phyloP scores from a whole-genome alignment of 495 filamentous ascomycete genomes.

The Lindgomyces ingoldianus region DNA sequence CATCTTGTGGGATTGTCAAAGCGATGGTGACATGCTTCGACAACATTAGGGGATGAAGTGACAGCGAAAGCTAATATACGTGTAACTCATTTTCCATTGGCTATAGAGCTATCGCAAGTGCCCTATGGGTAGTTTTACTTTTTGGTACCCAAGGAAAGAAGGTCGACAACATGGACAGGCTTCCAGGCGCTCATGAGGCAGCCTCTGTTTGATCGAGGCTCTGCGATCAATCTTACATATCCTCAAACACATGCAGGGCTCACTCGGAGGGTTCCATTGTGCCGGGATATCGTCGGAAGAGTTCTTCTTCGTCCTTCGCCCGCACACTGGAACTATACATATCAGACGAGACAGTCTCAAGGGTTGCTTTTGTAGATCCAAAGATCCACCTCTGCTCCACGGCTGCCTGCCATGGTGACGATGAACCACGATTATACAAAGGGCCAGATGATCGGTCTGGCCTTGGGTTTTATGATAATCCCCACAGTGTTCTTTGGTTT shows the following conservation, averaged over 20 bases:
- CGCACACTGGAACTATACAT: background rate
- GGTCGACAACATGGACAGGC: background rate
- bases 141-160: background rate
- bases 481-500: constrained; percentile 3
- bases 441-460: constrained; percentile 4
- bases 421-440: constrained; percentile 2
- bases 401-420: background rate
- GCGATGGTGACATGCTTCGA: background rate
- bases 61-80: background rate
- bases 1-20: background rate
- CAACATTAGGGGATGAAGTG: background rate
- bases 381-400: background rate
- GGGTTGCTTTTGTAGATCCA: background rate
- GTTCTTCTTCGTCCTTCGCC: background rate
- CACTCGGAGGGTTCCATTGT: background rate
- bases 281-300: background rate
- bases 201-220: background rate
- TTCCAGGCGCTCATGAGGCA: background rate
- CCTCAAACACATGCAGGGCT: background rate
- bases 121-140: background rate
- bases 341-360: background rate
- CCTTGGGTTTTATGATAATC: background rate
- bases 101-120: background rate
- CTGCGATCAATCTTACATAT: background rate
- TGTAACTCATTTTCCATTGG: background rate